These are phyloP conservation scores for Phalaenopsis equestris DNA, from an alignment of 106 monocot species.

Conservation along the genomic window DNA sequence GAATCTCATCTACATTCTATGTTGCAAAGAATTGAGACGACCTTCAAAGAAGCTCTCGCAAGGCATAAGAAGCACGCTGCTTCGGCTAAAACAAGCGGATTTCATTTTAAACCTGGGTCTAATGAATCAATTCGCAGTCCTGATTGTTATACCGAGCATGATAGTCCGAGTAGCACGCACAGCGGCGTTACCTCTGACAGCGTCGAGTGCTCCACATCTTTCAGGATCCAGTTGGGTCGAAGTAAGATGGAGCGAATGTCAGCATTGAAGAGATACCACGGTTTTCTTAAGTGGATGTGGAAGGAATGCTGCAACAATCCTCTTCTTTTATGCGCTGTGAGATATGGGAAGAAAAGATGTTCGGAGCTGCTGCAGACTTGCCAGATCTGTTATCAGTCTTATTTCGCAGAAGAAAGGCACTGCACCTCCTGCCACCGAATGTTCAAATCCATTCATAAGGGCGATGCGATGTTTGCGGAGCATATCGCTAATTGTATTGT, in stretches of 20 bases:
- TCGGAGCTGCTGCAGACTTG: constrained; percentile 52
- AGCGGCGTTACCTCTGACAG: constrained; percentile 33
- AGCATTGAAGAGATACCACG: constrained; percentile 56
- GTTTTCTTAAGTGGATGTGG: constrained; percentile 73
- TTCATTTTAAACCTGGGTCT: constrained; percentile 18
- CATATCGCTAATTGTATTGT: constrained; percentile 50
- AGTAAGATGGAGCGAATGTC: constrained; percentile 49
- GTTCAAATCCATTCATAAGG: constrained; percentile 44
- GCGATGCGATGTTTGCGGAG: constrained; percentile 47
- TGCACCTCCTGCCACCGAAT: constrained; percentile 70
- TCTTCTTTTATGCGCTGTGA: constrained; percentile 49
- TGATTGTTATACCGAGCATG: constrained; percentile 27
- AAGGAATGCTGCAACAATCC: constrained; percentile 50
- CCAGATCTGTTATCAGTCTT: constrained; percentile 50
- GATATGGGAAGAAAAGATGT: constrained; percentile 77
- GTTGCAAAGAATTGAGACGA: constrained; percentile 73
- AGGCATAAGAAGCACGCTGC: constrained; percentile 20
- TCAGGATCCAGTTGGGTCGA: constrained; percentile 64
- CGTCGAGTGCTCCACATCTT: constrained; percentile 42
- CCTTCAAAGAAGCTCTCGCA: constrained; percentile 67
- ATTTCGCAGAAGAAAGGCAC: constrained; percentile 68
- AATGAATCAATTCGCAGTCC: constrained; percentile 32
- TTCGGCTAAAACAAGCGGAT: constrained; percentile 5
- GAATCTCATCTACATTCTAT: constrained; percentile 93
- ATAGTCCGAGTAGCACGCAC: constrained; percentile 54